Evolutionary conservation across 192 early-diverging fungal species (phyloP).

Genomic region (Umbelopsis sp.): DNA sequence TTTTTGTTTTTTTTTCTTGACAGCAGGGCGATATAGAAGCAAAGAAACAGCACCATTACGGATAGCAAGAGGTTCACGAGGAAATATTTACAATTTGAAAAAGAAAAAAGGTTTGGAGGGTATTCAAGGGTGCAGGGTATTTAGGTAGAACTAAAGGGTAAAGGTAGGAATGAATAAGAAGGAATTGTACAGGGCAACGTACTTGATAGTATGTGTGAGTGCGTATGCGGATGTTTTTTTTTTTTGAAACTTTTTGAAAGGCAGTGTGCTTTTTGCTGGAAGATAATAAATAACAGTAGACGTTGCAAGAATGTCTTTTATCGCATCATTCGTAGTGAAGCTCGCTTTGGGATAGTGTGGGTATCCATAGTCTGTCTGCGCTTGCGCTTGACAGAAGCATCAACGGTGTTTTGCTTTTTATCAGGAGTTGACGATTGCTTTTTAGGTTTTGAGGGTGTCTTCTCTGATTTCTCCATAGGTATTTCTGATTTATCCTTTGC

Average conservation of each 20-base stretch:
- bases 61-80: no score
- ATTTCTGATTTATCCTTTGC: conserved; percentile 1
- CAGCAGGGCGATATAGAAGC: no score
- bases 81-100: not conserved
- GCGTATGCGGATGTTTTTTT: not conserved
- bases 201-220: not conserved
- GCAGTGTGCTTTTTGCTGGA: not conserved
- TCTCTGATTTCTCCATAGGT: not conserved
- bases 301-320: not conserved
- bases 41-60: no score
- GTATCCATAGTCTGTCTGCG: not conserved
- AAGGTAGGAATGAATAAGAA: not conserved
- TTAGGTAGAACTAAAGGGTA: not conserved
- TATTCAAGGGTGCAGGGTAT: not conserved
- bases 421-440: not conserved
- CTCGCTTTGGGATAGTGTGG: conserved; percentile 1
- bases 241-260: not conserved
- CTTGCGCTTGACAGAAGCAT: not conserved
- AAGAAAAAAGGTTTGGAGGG: not conserved
- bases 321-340: conserved; percentile 18
- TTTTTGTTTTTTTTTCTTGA: no score
- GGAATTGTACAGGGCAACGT: conserved; percentile 9
- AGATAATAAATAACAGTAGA: conserved; percentile 5
- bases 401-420: not conserved
- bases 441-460: not conserved